These are phyloP conservation scores for Neofusicoccum laricinum DNA, from an alignment of 2,329 filamentous ascomycete genomes.

Conservation along the genomic window DNA sequence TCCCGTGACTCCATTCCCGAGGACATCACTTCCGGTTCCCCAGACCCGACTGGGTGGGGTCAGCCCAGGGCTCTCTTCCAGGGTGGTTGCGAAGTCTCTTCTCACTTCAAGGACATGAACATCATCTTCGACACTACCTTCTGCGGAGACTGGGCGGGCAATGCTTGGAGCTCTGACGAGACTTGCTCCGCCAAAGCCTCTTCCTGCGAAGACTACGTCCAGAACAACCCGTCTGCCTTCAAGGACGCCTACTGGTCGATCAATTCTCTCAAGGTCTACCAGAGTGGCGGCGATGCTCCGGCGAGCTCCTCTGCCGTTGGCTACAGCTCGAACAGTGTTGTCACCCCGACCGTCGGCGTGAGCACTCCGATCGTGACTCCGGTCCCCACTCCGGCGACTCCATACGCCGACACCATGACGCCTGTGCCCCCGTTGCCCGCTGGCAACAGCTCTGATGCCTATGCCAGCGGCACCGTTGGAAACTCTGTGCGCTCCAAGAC, in stretches of 20 bases:
- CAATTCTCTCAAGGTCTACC: slow-evolving; percentile 41
- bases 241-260: slow-evolving; percentile 73
- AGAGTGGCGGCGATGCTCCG: background rate
- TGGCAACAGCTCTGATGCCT: background rate
- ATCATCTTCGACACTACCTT: slow-evolving; percentile 64
- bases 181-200: slow-evolving; percentile 59
- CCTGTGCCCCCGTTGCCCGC: background rate
- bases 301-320: background rate
- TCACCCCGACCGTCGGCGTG: background rate
- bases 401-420: background rate
- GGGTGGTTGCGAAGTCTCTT: slow-evolving; percentile 67
- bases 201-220: slow-evolving; percentile 71
- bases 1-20: slow-evolving; percentile 62
- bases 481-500: slow-evolving; percentile 1
- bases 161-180: slow-evolving; percentile 57
- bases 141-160: slow-evolving; percentile 63
- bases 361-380: background rate
- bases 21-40: slow-evolving; percentile 59
- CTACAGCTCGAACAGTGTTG: background rate
- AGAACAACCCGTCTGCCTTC: slow-evolving; percentile 67
- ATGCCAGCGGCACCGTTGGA: background rate
- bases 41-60: slow-evolving; percentile 68
- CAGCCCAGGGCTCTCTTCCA: slow-evolving; percentile 66
- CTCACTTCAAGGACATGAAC: slow-evolving; percentile 68
- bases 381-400: background rate